These are phyloP conservation scores for Byssoonygena ceratinophila DNA, from an alignment of 2,329 filamentous ascomycete genomes.

Conservation along the genomic window DNA sequence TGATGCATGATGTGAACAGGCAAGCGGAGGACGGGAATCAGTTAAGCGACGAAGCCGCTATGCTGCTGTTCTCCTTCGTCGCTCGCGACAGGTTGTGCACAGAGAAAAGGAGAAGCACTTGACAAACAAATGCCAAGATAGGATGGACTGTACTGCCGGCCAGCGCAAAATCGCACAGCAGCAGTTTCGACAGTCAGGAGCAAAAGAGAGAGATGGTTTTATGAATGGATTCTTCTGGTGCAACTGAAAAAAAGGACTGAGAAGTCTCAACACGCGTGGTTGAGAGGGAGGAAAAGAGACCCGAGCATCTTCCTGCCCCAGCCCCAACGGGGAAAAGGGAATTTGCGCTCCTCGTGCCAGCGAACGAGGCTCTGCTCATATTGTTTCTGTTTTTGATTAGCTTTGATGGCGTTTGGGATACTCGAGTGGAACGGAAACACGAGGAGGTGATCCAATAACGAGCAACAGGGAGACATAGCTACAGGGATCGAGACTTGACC, in stretches of 20 bases:
- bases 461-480: background rate
- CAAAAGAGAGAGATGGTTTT: background rate
- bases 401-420: background rate
- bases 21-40: no score
- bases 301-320: background rate
- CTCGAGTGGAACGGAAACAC: background rate
- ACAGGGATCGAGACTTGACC: background rate
- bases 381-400: background rate
- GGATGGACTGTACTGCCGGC: background rate
- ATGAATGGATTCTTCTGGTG: background rate
- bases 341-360: conserved; percentile 2
- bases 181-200: background rate
- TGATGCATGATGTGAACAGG: conserved; percentile 11
- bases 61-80: background rate
- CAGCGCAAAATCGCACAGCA: background rate
- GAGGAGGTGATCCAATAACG: background rate
- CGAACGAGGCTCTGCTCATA: conserved; percentile 6
- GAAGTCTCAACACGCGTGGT: background rate
- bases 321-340: conserved; percentile 4
- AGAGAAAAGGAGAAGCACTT: background rate
- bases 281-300: background rate
- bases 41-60: background rate
- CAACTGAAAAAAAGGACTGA: background rate
- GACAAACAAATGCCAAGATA: background rate
- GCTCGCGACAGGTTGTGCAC: background rate